Conservation (phyloP, 139 green algal genomes). For the Zygnema cylindricum region DNA sequence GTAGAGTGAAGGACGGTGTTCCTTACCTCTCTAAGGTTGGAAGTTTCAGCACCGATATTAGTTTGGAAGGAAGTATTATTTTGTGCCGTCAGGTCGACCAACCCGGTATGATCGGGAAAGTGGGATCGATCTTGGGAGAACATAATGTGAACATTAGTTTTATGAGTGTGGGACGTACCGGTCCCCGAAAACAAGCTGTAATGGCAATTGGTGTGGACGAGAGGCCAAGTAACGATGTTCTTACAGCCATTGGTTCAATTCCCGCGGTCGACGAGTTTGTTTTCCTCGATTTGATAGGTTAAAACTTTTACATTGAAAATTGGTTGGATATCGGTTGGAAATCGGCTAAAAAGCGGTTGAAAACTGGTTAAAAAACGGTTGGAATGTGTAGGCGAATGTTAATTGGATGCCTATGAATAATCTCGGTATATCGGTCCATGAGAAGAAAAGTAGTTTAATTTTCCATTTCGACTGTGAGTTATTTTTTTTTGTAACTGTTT, state of each 20-base stretch:
- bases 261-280: slow-evolving; percentile 65
- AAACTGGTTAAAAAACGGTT: too few species aligned
- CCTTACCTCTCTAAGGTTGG: slow-evolving; percentile 89
- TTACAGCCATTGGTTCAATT: slow-evolving; percentile 62
- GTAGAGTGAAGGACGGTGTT: slow-evolving; percentile 53
- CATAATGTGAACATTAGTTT: slow-evolving; percentile 90
- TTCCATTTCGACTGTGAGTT: too few species aligned
- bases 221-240: slow-evolving; percentile 62
- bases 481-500: too few species aligned
- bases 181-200: slow-evolving; percentile 74
- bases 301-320: too few species aligned
- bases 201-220: slow-evolving; percentile 95
- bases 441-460: too few species aligned
- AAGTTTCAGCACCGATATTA: slow-evolving; percentile 86
- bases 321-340: too few species aligned
- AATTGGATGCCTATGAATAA: too few species aligned
- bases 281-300: slow-evolving; percentile 54
- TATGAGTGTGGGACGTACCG: slow-evolving; percentile 85
- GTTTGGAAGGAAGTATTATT: slow-evolving; percentile 76
- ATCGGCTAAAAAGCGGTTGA: too few species aligned
- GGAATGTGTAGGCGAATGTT: too few species aligned
- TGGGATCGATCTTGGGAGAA: slow-evolving; percentile 76
- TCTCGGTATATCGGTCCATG: too few species aligned
- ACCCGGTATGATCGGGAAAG: slow-evolving; percentile 89
- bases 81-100: slow-evolving; percentile 84